Evolutionary conservation across 768 basidiomycete genomes (phyloP), one percentile per base, ranked within the genome.

Genomic region (Daedaleopsis sinensis): DNA sequence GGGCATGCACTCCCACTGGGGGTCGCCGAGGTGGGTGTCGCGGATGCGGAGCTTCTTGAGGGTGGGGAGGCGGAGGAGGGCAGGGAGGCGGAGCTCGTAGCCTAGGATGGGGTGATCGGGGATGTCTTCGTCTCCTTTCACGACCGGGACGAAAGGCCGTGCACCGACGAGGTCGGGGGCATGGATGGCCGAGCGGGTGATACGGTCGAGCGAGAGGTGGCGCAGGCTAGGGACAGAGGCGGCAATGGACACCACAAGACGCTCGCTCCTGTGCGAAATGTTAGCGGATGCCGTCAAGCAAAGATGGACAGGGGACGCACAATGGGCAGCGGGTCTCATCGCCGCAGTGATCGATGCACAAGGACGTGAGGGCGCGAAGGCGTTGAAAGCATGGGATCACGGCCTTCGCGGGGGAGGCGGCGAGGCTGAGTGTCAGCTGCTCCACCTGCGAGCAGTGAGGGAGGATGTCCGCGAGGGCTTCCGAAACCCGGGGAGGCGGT

Each of bases 11-110:
- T 78, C 73, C 87, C 86, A 87, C 38, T 75, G 76, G 51, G 76
- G 75, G 71, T 87, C 85, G 16, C 88, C 88, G 58, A 91, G 80
- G 73, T 90, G 89, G 0, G 88, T 89, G 69, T 90, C 88, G 58
- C 81, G 82, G 67, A 91, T 84, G 46, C 79, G 79, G 64, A 91
- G 85, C 64, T 80, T 81, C 32, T 77, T 80, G 42, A 91, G 83
- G 48, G 82, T 78, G 8, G 86, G 81, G 50, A 91, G 79, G 65
- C 81, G 80, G 52, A 91, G 80, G 55, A 91, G 83, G 13, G 82
- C 84, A 1, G 89, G 88, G 1, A 91, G 81, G 19, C 77, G 79
- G 53, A 91, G 84, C 43, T 84, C 81, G 19, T 80, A 73, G 39
- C 84, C 87, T 74, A 47, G 77, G 15, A 55, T 82, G 78, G 73